phyloP scores from a whole-genome alignment of 2,329 filamentous ascomycete genomes.

The Macroventuria anomochaeta region DNA sequence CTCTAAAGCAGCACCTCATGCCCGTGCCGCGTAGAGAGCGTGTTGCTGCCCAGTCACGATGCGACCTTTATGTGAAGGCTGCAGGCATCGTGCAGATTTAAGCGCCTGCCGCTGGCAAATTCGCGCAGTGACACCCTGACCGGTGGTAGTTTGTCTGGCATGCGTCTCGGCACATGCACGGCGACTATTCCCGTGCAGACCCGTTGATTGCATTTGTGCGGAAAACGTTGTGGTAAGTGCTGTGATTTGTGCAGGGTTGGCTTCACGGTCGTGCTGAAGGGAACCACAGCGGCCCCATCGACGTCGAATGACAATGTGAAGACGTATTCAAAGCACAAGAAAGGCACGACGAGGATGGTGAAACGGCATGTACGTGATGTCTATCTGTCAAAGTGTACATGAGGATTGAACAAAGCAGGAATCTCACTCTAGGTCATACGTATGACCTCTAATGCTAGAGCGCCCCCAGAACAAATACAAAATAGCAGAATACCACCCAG shows the following conservation, averaged over 20 bases:
- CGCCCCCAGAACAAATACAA: not conserved
- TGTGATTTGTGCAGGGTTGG: slow-evolving; percentile 14
- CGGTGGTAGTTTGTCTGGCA: slow-evolving; percentile 17
- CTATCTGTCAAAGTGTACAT: not conserved
- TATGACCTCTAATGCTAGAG: not conserved
- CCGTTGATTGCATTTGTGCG: slow-evolving; percentile 25
- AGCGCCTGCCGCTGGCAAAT: slow-evolving; percentile 27
- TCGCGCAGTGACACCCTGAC: slow-evolving; percentile 22
- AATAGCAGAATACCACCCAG: not conserved
- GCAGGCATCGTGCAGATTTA: slow-evolving; percentile 26
- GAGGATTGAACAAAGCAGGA: not conserved
- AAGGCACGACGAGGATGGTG: not conserved
- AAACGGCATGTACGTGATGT: not conserved
- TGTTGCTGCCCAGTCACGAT: slow-evolving; percentile 28
- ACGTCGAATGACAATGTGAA: not conserved
- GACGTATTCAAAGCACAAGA: not conserved
- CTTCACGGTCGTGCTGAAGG: not conserved
- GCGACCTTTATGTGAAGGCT: slow-evolving; percentile 21
- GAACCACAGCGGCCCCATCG: not conserved
- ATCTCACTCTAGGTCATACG: not conserved
- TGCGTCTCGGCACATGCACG: slow-evolving; percentile 23
- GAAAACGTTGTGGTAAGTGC: slow-evolving; percentile 32
- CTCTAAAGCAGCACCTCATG: slow-evolving; percentile 21
- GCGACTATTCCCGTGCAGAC: slow-evolving; percentile 24
- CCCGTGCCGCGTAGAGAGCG: slow-evolving; percentile 34